Evolutionary conservation across 1,284 basidiomycete species (phyloP), one percentile per base, ranked within the genome.

Genomic region (Bjerkandera adusta): DNA sequence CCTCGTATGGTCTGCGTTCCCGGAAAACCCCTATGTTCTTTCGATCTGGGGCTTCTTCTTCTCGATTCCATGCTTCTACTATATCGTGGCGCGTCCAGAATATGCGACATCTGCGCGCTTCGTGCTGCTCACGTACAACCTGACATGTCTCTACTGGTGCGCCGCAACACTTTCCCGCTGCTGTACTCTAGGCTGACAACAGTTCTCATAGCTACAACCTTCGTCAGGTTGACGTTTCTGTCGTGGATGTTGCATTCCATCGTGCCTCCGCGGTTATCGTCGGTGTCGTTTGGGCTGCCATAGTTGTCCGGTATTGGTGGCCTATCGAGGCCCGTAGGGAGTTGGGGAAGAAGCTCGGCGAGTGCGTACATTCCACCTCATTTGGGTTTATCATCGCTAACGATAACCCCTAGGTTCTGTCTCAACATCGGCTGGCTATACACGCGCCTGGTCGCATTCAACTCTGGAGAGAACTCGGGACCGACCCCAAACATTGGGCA

Each of bases 271-370:
- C 92, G 18, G 95, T 99, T n/a, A 85, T 80, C 0, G 76, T 81
- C 5, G 95, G 95, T 12, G 92, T 96, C 0, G 64, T 95, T 1
- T 98, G 91, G 88, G 94, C 93, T 0, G 80, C 85, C 2, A 66
- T 97, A 22, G 83, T 97, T 11, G 94, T 91, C 5, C 76, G 91
- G 38, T 86, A 89, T 53, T 92, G 94, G 84, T 98, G 95, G 94
- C 95, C 96, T 1, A 82, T 90, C 16, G 95, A 97, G 61, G 95
- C 95, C 1, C 73, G 95, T 43, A 73, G 89, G 24, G 94, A 97
- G 67, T 72, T 99, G 2, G 82, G 87, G 32, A 83, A 83, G 50
- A 88, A 83, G 0, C 74, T 97, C 3, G 87, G 91, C 68, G 92
- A 97, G 91, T 89, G 59, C 65, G 84, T 73, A 3, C 16, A 11